Conservation (phyloP, 116 monocot genomes). For the Cymodocea nodosa region DNA sequence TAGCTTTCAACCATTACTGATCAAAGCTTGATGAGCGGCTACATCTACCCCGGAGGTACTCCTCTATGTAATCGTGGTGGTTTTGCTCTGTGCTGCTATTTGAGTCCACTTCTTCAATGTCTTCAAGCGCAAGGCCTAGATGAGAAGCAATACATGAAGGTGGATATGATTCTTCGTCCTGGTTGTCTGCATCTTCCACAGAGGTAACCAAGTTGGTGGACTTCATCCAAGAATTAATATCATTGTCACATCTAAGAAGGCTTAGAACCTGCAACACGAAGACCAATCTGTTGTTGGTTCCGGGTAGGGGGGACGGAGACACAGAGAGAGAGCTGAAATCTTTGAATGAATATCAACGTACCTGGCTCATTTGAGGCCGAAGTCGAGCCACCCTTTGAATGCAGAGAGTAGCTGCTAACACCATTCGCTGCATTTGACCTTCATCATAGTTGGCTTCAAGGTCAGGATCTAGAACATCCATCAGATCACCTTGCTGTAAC, state of each 20-base stretch:
- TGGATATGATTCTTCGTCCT: conserved; percentile 61
- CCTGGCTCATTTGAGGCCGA: conserved; percentile 64
- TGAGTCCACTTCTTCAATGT: conserved; percentile 61
- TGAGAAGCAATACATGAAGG: conserved; percentile 49
- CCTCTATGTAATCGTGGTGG: conserved; percentile 41
- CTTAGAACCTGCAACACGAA: conserved; percentile 29
- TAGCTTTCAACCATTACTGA: conserved; percentile 9
- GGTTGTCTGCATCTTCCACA: conserved; percentile 21
- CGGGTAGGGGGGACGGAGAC: too few species aligned
- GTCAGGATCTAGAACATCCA: conserved; percentile 42
- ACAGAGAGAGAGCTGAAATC: background rate
- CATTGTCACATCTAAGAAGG: conserved; percentile 42
- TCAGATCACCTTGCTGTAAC: conserved; percentile 42
- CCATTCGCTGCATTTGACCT: conserved; percentile 42
- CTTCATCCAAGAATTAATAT: conserved; percentile 22
- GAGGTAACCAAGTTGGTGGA: background rate
- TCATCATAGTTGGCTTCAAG: conserved; percentile 43
- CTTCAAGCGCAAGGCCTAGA: conserved; percentile 64
- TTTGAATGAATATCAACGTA: background rate
- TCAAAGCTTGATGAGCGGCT: conserved; percentile 81
- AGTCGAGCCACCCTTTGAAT: conserved; percentile 46
- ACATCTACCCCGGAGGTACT: conserved; percentile 57
- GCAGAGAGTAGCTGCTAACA: conserved; percentile 51
- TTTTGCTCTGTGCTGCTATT: conserved; percentile 42
- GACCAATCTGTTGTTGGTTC: background rate